Evolutionary conservation across 2,329 filamentous ascomycete genomes (phyloP).

Genomic region (Calcarisporium arbuscula): DNA sequence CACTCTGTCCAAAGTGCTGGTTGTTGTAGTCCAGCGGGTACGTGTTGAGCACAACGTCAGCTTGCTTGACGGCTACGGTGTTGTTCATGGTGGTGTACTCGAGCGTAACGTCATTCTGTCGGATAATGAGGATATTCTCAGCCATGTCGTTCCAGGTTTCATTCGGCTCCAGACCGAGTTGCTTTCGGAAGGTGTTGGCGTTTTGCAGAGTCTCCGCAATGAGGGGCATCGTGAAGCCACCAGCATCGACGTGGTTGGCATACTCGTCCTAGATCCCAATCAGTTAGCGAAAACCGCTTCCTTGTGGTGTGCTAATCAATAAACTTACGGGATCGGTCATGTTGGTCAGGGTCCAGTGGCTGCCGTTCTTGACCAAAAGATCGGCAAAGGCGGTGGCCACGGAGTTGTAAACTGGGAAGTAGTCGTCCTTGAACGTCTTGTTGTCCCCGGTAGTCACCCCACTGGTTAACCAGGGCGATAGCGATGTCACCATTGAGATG

Average conservation of each 20-base stretch:
- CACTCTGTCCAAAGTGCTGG: slow-evolving; percentile 13
- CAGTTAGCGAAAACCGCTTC: neutral
- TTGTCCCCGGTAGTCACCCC: slow-evolving; percentile 18
- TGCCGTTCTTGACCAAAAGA: slow-evolving; percentile 52
- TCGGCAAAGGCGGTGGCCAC: slow-evolving; percentile 56
- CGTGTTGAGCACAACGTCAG: slow-evolving; percentile 60
- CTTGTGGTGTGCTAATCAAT: too few species aligned
- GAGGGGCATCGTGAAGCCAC: slow-evolving; percentile 62
- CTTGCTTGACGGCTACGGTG: slow-evolving; percentile 60
- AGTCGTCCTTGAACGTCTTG: slow-evolving; percentile 15
- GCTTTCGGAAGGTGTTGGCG: slow-evolving; percentile 50
- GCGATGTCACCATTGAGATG: slow-evolving; percentile 66
- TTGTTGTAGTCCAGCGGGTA: slow-evolving; percentile 57
- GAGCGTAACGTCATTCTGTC: slow-evolving; percentile 42
- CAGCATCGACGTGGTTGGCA: slow-evolving; percentile 59
- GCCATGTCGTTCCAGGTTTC: slow-evolving; percentile 28
- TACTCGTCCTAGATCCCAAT: slow-evolving; percentile 49
- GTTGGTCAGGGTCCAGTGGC: slow-evolving; percentile 47
- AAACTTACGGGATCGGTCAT: slow-evolving; percentile 63
- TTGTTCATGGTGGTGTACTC: slow-evolving; percentile 64
- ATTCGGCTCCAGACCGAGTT: slow-evolving; percentile 48
- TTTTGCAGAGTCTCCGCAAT: slow-evolving; percentile 48
- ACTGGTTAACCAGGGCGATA: slow-evolving; percentile 26
- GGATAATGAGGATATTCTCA: slow-evolving; percentile 11
- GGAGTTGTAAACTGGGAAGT: slow-evolving; percentile 59